Evolutionary conservation across 257 asterid genomes (phyloP), one percentile per base, ranked within the genome.

Genomic region (Ocimum tenuiflorum): DNA sequence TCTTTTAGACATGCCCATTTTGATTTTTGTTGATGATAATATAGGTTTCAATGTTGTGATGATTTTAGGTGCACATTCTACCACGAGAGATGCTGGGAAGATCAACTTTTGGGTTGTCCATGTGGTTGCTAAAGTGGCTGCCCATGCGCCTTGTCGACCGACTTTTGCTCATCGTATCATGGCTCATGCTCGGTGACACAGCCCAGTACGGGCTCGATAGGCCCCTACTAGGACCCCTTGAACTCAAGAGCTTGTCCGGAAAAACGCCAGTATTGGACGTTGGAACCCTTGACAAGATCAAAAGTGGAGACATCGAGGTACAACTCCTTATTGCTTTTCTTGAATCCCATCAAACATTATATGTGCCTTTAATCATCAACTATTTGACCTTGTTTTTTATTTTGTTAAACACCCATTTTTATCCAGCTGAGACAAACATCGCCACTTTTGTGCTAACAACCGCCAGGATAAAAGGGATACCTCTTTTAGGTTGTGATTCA

Each of bases 71-170:
- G 61, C 96, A 88, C 78, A 78, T 88, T 71, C 84, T 88, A 75
- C 95, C 95, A 73, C 81, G 73, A 77, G 91, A 85, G 67, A 85
- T 88, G 85, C 75, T 88, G 55, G 95, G 95, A 45, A 80, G 66
- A 69, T 88, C 95, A 7, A 88, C 95, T 68, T 88, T 85, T 62
- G 90, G 91, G 57, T 67, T 88, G 79, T 80, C 91, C 68, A 88
- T 85, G 94, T 79, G 82, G 80, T 71, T 88, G 63, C 86, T 88
- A 17, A 88, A 88, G 81, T 85, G 94, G n/a, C n/a, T n/a, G n/a
- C n/a, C n/a, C n/a, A n/a, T n/a, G n/a, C n/a, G n/a, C n/a, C n/a
- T n/a, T n/a, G n/a, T n/a, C n/a, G n/a, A n/a, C n/a, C n/a, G n/a
- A n/a, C n/a, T n/a, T n/a, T n/a, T n/a, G n/a, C n/a, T n/a, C n/a